Conservation (phyloP, 768 basidiomycete species). For the Russula ochroleuca region DNA sequence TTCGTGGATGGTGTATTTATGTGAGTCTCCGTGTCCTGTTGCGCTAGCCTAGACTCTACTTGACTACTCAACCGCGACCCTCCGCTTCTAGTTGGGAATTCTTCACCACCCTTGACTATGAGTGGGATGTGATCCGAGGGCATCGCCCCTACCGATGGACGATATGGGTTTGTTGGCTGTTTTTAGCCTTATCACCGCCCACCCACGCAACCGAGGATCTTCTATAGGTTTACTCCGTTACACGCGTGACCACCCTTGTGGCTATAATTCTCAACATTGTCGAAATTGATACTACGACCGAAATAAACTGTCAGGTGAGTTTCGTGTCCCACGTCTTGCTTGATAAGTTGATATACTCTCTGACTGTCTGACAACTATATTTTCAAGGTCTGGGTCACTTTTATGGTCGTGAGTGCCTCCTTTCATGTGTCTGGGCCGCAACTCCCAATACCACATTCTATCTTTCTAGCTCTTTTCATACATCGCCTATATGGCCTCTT, state of each 20-base stretch:
- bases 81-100: constrained; percentile 4
- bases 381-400: too few relatives aligned
- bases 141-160: constrained; percentile 2
- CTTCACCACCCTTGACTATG: neutral
- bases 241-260: constrained; percentile 4
- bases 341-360: too few relatives aligned
- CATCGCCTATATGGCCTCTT: neutral
- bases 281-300: too few relatives aligned
- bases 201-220: neutral
- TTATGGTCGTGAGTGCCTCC: too few relatives aligned
- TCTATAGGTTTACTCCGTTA: constrained; percentile 12
- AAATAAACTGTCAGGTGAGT: too few relatives aligned
- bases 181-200: neutral
- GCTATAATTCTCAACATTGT: neutral
- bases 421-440: too few relatives aligned
- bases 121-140: neutral
- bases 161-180: constrained; percentile 9
- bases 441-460: neutral
- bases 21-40: neutral
- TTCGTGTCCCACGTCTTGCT: too few relatives aligned
- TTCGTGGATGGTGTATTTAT: too few relatives aligned
- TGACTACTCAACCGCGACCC: neutral
- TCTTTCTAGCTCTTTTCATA: neutral
- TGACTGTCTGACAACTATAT: too few relatives aligned
- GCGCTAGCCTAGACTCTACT: neutral